phyloP scores from a whole-genome alignment of 1,139 yeast genomes.

The Groenewaldozyma sp. region DNA sequence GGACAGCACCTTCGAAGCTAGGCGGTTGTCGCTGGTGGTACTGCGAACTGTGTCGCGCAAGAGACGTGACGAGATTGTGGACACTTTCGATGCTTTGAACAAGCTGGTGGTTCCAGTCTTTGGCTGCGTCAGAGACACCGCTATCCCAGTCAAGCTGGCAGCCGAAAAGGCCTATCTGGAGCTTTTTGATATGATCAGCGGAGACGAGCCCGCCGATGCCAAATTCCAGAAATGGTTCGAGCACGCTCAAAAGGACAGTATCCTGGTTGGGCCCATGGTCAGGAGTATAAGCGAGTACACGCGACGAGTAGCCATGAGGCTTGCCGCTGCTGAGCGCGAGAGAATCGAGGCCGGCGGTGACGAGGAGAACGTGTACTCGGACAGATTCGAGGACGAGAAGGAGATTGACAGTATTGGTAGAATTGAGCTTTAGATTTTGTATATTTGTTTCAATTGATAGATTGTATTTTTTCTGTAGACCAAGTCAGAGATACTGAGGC shows the following conservation, averaged over 20 bases:
- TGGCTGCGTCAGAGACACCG: slow-evolving; percentile 70
- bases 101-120: slow-evolving; percentile 65
- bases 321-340: slow-evolving; percentile 79
- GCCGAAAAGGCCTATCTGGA: slow-evolving; percentile 87
- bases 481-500: no score
- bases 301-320: slow-evolving; percentile 72
- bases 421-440: slow-evolving; percentile 2
- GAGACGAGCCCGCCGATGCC: slow-evolving; percentile 40
- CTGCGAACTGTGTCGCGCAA: slow-evolving; percentile 61
- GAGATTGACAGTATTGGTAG: slow-evolving; percentile 63
- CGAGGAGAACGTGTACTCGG: slow-evolving; percentile 74
- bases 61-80: slow-evolving; percentile 31
- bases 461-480: no score
- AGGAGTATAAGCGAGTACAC: slow-evolving; percentile 84
- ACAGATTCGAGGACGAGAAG: slow-evolving; percentile 72
- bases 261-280: slow-evolving; percentile 31
- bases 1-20: slow-evolving; percentile 63
- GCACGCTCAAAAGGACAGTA: slow-evolving; percentile 13
- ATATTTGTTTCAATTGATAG: no score
- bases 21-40: slow-evolving; percentile 71
- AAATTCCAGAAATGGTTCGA: slow-evolving; percentile 54
- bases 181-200: slow-evolving; percentile 63
- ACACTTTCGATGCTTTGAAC: slow-evolving; percentile 40
- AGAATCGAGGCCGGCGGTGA: slow-evolving; percentile 89
- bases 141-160: slow-evolving; percentile 87